Percentiles rank a stretch among this genome's conserved stretches.
Evolutionary conservation across 208 protist genomes (phyloP).

Genomic region (Leptomonas pyrrhocoris): DNA sequence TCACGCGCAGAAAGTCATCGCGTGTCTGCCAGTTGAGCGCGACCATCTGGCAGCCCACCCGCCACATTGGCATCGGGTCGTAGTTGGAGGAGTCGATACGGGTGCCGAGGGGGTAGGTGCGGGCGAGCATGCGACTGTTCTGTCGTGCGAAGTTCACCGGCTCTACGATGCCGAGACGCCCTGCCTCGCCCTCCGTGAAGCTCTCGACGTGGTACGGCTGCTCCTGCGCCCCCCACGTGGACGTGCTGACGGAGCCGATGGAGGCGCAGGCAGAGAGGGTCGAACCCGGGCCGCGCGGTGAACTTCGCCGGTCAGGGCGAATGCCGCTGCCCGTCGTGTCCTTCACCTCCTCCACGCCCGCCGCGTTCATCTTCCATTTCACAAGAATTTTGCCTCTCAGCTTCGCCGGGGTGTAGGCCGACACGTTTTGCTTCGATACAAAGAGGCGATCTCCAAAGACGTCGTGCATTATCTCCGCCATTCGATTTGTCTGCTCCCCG

Average conservation of each 20-base stretch:
- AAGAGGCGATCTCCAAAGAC: slow-evolving; percentile 49
- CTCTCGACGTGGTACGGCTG: slow-evolving; percentile 60
- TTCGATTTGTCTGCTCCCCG: slow-evolving; percentile 55
- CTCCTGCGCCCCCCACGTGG: slow-evolving; percentile 42
- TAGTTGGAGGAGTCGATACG: slow-evolving; percentile 94
- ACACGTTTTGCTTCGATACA: slow-evolving; percentile 22
- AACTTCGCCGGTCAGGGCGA: slow-evolving; percentile 19
- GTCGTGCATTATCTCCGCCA: slow-evolving; percentile 62
- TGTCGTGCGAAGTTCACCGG: slow-evolving; percentile 38
- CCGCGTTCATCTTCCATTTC: slow-evolving; percentile 62
- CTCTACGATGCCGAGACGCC: slow-evolving; percentile 18
- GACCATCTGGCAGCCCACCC: slow-evolving; percentile 86
- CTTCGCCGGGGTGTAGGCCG: slow-evolving; percentile 47
- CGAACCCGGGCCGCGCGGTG: slow-evolving; percentile 14
- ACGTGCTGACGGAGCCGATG: slow-evolving; percentile 43
- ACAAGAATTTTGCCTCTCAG: slow-evolving; percentile 67
- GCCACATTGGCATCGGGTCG: slow-evolving; percentile 80
- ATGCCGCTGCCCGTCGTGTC: slow-evolving; percentile 46
- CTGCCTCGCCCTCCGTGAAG: slow-evolving; percentile 48
- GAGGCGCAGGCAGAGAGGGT: slow-evolving; percentile 47
- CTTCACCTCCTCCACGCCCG: slow-evolving; percentile 44
- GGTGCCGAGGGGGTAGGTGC: slow-evolving; percentile 92
- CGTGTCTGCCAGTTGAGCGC: slow-evolving; percentile 93
- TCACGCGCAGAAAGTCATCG: slow-evolving; percentile 65
- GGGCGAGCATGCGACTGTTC: slow-evolving; percentile 76